Conservation (phyloP, 371 early-diverging fungal species). For the Smittium mucronatum region DNA sequence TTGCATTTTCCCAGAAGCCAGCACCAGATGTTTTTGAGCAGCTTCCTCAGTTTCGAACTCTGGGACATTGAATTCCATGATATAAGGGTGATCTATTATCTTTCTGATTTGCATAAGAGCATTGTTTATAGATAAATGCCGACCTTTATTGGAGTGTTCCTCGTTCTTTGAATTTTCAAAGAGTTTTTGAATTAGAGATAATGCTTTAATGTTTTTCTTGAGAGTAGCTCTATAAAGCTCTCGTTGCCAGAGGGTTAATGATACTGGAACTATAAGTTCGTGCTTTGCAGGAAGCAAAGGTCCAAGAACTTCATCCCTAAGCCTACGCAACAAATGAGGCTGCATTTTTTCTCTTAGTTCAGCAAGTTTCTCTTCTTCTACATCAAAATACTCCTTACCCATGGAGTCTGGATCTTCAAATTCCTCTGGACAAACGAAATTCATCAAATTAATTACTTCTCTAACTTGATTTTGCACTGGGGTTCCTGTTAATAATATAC, state of each 20-base stretch:
- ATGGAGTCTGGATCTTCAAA: conserved; percentile 38
- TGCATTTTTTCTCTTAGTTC: conserved; percentile 37
- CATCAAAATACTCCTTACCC: conserved; percentile 40
- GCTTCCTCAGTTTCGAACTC: conserved; percentile 24
- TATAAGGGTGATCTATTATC: conserved; percentile 62
- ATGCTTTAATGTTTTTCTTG: conserved; percentile 32
- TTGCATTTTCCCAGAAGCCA: conserved; percentile 53
- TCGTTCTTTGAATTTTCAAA: conserved; percentile 18
- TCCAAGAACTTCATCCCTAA: conserved; percentile 73
- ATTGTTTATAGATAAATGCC: conserved; percentile 22
- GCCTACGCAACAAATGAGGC: conserved; percentile 86
- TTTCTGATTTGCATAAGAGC: conserved; percentile 58
- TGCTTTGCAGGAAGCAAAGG: conserved; percentile 73
- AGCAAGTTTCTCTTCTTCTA: conserved; percentile 32
- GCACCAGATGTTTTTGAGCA: conserved; percentile 41
- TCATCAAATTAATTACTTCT: conserved; percentile 59
- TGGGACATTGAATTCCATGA: conserved; percentile 40
- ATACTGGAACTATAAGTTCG: conserved; percentile 72
- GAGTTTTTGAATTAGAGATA: conserved; percentile 32
- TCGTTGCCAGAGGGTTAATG: conserved; percentile 63
- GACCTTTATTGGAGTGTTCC: neutral
- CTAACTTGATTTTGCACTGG: conserved; percentile 66
- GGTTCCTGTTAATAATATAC: conserved; percentile 65
- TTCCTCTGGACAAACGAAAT: conserved; percentile 50
- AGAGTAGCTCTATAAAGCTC: conserved; percentile 67